These are phyloP conservation scores for Thelephora ganbajun DNA, from an alignment of 768 basidiomycete species.

Conservation along the genomic window DNA sequence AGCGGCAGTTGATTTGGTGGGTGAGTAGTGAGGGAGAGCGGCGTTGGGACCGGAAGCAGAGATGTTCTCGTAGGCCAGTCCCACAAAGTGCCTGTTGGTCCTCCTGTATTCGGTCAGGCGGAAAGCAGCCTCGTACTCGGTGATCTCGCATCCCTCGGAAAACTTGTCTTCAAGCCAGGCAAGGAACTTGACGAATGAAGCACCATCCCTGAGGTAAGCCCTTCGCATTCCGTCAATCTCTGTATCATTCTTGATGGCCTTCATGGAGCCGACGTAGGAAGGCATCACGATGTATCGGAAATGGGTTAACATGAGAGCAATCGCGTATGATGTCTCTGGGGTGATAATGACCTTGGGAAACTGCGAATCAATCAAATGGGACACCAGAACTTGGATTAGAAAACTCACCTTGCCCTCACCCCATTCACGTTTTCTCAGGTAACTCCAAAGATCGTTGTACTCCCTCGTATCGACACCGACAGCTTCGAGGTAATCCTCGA, in stretches of 20 bases:
- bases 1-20: constrained; percentile 52
- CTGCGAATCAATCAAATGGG: constrained; percentile 1
- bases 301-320: constrained; percentile 74
- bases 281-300: constrained; percentile 64
- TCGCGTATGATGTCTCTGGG: constrained; percentile 67
- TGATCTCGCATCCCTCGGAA: constrained; percentile 62
- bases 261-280: constrained; percentile 60
- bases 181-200: constrained; percentile 72
- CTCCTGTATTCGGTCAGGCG: constrained; percentile 66
- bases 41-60: constrained; percentile 85
- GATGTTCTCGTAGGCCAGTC: constrained; percentile 82
- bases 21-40: constrained; percentile 87
- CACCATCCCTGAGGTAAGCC: constrained; percentile 87
- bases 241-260: constrained; percentile 78
- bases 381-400: constrained; percentile 8
- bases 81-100: constrained; percentile 61
- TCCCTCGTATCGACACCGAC: constrained; percentile 44
- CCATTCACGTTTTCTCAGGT: constrained; percentile 61
- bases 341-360: constrained; percentile 43
- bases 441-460: constrained; percentile 73
- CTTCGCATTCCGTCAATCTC: constrained; percentile 73
- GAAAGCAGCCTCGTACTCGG: constrained; percentile 86
- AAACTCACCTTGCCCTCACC: constrained; percentile 57
- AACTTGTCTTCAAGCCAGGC: constrained; percentile 85
- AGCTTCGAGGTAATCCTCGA: constrained; percentile 39